Conservation (phyloP, 2,329 filamentous ascomycete species). For the Tolypocladium amazonense region DNA sequence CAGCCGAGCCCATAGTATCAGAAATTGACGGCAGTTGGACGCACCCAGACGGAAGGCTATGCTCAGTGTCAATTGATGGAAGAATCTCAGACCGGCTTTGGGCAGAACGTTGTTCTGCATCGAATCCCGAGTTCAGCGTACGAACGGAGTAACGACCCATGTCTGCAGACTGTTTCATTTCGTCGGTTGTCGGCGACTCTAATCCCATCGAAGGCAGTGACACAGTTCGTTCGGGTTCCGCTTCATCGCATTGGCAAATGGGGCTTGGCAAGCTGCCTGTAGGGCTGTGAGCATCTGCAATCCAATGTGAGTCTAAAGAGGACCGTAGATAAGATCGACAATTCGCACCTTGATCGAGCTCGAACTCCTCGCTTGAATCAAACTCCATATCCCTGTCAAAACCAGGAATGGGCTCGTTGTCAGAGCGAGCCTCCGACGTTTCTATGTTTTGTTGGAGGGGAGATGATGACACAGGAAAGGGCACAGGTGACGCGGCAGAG, state of each 20-base stretch:
- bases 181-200: background rate
- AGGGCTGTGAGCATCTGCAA: background rate
- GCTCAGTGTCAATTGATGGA: background rate
- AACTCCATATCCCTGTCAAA: background rate
- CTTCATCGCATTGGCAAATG: background rate
- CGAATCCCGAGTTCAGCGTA: background rate
- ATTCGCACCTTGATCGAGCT: background rate
- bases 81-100: background rate
- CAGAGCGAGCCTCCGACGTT: background rate
- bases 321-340: too few species aligned
- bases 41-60: background rate
- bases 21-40: constrained; percentile 4
- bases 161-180: background rate
- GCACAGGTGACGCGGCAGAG: background rate
- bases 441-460: background rate
- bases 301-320: background rate
- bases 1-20: constrained; percentile 4
- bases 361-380: background rate
- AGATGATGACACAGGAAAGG: too few species aligned
- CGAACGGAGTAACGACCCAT: background rate
- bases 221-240: background rate
- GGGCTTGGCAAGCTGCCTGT: background rate
- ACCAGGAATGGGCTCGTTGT: background rate
- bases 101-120: background rate
- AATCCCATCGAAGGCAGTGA: background rate